Evolutionary conservation across 768 basidiomycete genomes (phyloP), one percentile per base, ranked within the genome.

Genomic region (Porphyrellus cyaneotinctus): DNA sequence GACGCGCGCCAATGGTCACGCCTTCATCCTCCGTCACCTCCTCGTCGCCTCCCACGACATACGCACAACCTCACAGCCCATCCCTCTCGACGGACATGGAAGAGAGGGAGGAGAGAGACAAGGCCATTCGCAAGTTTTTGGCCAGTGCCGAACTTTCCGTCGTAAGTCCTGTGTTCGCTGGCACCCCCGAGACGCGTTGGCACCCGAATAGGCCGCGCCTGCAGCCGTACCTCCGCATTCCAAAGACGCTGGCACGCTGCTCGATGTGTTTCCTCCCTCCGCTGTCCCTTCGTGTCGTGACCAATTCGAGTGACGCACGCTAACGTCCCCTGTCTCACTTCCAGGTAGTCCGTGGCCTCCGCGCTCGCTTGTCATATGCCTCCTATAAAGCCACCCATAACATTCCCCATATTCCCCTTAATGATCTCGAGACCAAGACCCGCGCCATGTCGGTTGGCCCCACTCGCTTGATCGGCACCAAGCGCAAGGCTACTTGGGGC

Each of bases 301-400:
- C 43, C 37, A 49, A 28, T 49, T 39, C 52, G 44, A 36, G 36
- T 54, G 26, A 37, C 53, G 31, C 53, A 39, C 36, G 41, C 70
- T 70, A 22, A 70, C 59, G 11, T 58, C 58, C 68, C 62, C 58
- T 72, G 63, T 64, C 56, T 65, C 61, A 63, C 64, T 35, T 55
- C 51, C 45, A 92, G 90, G 82, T 92, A 30, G 88, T 88, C 64
- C 87, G 87, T 66, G 84, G 80, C 49, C 78, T 93, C 51, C 83
- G 91, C 56, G 79, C 89, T 61, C 85, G 89, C 59, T 79, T 93
- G 47, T 80, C 87, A 0, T 89, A 90, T 70, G 90, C 90, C 22
- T 85, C 86, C 2, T 91, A 87, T 78, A 92, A 92, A 72, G 88
- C 90, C 6, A 77, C 78, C 14, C 80, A 89, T 68, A 87, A 89